phyloP scores from a whole-genome alignment of 2,329 filamentous ascomycete species.

The Exophiala alcalophila region DNA sequence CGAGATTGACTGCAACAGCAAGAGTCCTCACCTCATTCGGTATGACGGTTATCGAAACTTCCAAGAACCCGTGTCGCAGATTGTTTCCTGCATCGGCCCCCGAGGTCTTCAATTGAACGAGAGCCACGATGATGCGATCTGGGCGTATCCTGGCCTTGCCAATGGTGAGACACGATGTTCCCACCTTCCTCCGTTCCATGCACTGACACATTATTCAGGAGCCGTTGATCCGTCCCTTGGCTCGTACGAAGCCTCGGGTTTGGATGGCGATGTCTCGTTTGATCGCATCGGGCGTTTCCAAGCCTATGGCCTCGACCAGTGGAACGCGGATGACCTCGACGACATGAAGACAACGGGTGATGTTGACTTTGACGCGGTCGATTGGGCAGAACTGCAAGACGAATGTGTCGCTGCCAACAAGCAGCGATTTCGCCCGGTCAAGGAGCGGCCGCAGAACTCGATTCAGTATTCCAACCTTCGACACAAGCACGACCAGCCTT shows the following conservation, averaged over 20 bases:
- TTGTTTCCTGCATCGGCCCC: slow-evolving; percentile 64
- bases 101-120: slow-evolving; percentile 51
- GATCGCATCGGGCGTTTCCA: slow-evolving; percentile 69
- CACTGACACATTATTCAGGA: slow-evolving; percentile 25
- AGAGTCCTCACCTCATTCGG: slow-evolving; percentile 27
- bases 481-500: slow-evolving; percentile 28
- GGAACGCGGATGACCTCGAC: slow-evolving; percentile 27
- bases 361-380: slow-evolving; percentile 60
- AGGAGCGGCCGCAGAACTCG: slow-evolving; percentile 28
- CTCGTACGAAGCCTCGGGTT: slow-evolving; percentile 58
- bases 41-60: slow-evolving; percentile 30
- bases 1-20: slow-evolving; percentile 28
- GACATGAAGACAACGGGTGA: slow-evolving; percentile 33
- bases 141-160: slow-evolving; percentile 50
- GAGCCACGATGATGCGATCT: slow-evolving; percentile 59
- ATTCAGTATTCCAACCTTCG: slow-evolving; percentile 33
- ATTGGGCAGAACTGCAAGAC: slow-evolving; percentile 70
- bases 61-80: slow-evolving; percentile 24
- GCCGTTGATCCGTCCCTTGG: slow-evolving; percentile 50
- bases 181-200: too few species aligned
- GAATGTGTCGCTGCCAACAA: slow-evolving; percentile 65
- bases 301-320: slow-evolving; percentile 45
- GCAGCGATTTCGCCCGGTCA: slow-evolving; percentile 51
- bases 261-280: slow-evolving; percentile 66
- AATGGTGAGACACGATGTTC: slow-evolving; percentile 19